Base-by-base conservation (phyloP, 495 filamentous ascomycete genomes). In the Neurospora sp. region DNA sequence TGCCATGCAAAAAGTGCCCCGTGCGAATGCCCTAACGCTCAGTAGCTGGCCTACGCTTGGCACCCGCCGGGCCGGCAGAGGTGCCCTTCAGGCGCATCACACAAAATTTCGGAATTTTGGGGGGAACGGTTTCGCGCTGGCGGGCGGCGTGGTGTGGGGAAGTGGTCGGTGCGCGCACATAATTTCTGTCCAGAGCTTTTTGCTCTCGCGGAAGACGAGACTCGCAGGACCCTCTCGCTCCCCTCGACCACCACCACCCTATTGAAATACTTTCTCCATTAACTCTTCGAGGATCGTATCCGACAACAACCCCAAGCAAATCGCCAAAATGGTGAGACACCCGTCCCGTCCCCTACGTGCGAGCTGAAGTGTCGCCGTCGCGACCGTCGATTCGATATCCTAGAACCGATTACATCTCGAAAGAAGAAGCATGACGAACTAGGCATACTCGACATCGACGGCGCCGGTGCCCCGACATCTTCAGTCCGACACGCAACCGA, bases 211-310 rank as follows among this genome's bases (percentile, higher is more conserved):
- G 53, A 16, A 65, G 31, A 35, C 27, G 53, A 65, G 53, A 65
- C 53, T 61, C 53, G 53, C 53, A 65, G 53, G 53, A 35, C 53
- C 27, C 53, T 65, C 53, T 65, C 53, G 53, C 53, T 65, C 31
- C 53, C 53, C 53, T 65, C 53, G 53, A 65, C 53, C 53, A 65
- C 53, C 53, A 61, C 53, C 53, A 65, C 53, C 53, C 53, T 37
- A 65, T 65, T 35, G 53, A 65, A 65, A 68, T 39, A 40, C 65
- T 68, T 71, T 59, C 39, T 74, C 72, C 75, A 68, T 74, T 69
- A 74, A 80, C 83, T 86, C 84, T 86, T 85, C 84, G 84, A 87
- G 84, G 84, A 87, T 87, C 84, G 84, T 80, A 80, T 35, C 80
- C 84, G 83, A 82, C 83, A 83, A 77, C 78, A 75, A 74, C 73